Percentiles rank a stretch among this genome's conserved stretches.
phyloP scores from a whole-genome alignment of 305 asterid species.

The Fraxinus sp. region DNA sequence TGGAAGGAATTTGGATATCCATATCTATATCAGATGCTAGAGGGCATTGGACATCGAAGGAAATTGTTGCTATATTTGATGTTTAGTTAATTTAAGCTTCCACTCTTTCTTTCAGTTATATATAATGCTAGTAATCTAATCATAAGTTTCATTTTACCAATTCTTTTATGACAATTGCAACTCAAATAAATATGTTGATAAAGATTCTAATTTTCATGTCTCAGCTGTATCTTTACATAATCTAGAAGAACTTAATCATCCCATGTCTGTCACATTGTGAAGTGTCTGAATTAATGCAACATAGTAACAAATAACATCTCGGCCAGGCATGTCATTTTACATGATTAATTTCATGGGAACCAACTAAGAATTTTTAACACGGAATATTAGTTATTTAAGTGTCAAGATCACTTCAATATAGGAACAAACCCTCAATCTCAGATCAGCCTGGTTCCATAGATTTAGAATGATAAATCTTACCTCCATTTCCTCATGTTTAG shows the following conservation, averaged over 20 bases:
- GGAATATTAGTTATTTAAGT: not conserved
- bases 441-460: not conserved
- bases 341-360: not conserved
- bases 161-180: not conserved
- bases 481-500: conserved; percentile 47
- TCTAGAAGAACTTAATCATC: not conserved
- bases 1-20: not conserved
- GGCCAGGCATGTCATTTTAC: not conserved
- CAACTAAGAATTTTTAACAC: not conserved
- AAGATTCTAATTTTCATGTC: not conserved
- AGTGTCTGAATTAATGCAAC: conserved; percentile 2
- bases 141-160: conserved; percentile 5
- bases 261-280: not conserved
- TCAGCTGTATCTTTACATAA: not conserved
- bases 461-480: conserved; percentile 33
- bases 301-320: not conserved
- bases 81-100: not conserved
- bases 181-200: not conserved
- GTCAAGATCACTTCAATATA: conserved; percentile 7
- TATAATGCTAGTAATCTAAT: not conserved
- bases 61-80: not conserved
- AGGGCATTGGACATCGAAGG: not conserved
- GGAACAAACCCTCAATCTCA: not conserved
- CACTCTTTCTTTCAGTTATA: not conserved
- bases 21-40: not conserved